Evolutionary conservation across 2,329 filamentous ascomycete genomes (phyloP).

Genomic region (Macrophomina tecta): DNA sequence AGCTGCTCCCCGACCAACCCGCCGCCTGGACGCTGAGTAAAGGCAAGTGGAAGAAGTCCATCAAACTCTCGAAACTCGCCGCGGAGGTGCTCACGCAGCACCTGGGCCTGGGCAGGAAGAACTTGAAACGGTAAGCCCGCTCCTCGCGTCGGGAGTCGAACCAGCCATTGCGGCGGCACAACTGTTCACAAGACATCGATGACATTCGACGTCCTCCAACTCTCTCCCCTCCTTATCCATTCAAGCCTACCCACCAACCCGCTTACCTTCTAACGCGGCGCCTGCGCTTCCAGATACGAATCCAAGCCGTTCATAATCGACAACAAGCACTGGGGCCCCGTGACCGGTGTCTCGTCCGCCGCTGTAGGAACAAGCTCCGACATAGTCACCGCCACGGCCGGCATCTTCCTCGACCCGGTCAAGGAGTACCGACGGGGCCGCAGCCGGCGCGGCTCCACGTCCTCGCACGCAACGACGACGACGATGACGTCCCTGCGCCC

Average conservation of each 20-base stretch:
- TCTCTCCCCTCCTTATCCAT: too few relatives aligned
- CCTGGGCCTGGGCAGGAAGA: neutral
- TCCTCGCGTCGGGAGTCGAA: too few relatives aligned
- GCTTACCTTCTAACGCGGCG: too few relatives aligned
- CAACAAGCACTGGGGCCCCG: slow-evolving; percentile 61
- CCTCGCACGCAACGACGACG: neutral
- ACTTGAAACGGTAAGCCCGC: neutral
- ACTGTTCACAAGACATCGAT: too few relatives aligned
- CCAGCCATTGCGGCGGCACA: too few relatives aligned
- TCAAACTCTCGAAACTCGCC: neutral
- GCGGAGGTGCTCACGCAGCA: neutral
- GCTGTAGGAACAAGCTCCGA: slow-evolving; percentile 60
- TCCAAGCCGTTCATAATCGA: slow-evolving; percentile 32
- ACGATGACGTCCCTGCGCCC: too few relatives aligned
- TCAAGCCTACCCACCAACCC: too few relatives aligned
- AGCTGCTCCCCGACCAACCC: slow-evolving; percentile 68
- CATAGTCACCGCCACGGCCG: slow-evolving; percentile 63
- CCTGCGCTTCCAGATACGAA: neutral
- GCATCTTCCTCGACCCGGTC: slow-evolving; percentile 50
- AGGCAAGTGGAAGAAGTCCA: slow-evolving; percentile 32
- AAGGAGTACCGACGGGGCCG: slow-evolving; percentile 4
- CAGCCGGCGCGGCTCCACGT: neutral
- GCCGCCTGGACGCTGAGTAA: slow-evolving; percentile 67
- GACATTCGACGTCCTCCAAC: too few relatives aligned
- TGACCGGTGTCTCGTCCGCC: slow-evolving; percentile 67